These are phyloP conservation scores for Lathyrus tuberosus DNA, from an alignment of 306 rosid species.

Conservation along the genomic window DNA sequence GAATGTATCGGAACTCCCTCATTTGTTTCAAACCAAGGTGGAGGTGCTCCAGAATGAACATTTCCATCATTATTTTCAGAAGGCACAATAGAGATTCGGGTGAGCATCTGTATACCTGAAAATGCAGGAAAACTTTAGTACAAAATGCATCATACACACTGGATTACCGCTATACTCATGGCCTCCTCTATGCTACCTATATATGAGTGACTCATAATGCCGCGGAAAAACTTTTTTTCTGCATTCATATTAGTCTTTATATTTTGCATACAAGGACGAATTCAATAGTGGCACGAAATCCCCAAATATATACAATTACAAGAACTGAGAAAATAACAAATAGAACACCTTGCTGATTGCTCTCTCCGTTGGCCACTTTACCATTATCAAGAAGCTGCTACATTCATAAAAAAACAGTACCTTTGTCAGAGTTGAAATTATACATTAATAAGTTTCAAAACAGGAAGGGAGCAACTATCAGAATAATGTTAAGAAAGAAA, in stretches of 20 bases:
- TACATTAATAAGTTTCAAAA: neutral
- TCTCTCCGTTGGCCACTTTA: slow-evolving; percentile 47
- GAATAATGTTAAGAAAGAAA: slow-evolving; percentile 23
- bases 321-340: neutral
- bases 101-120: slow-evolving; percentile 62
- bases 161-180: slow-evolving; percentile 5
- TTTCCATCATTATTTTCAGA: slow-evolving; percentile 55
- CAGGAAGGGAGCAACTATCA: slow-evolving; percentile 9
- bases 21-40: slow-evolving; percentile 78
- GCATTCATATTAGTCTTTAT: slow-evolving; percentile 13
- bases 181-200: slow-evolving; percentile 29
- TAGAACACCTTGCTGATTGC: slow-evolving; percentile 59
- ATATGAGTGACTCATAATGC: slow-evolving; percentile 11
- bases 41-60: slow-evolving; percentile 76
- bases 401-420: slow-evolving; percentile 38
- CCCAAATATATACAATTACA: slow-evolving; percentile 14
- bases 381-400: slow-evolving; percentile 49
- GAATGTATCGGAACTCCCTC: slow-evolving; percentile 54
- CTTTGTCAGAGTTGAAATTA: too few relatives aligned
- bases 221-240: neutral
- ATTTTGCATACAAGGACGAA: slow-evolving; percentile 6
- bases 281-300: slow-evolving; percentile 5
- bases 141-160: slow-evolving; percentile 35
- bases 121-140: slow-evolving; percentile 41
- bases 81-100: slow-evolving; percentile 44